A percentile compares a stretch with the other conserved stretches of the same genome.
Conservation (phyloP, 164 flowering plant species). For the Aristolochia fimbriata region DNA sequence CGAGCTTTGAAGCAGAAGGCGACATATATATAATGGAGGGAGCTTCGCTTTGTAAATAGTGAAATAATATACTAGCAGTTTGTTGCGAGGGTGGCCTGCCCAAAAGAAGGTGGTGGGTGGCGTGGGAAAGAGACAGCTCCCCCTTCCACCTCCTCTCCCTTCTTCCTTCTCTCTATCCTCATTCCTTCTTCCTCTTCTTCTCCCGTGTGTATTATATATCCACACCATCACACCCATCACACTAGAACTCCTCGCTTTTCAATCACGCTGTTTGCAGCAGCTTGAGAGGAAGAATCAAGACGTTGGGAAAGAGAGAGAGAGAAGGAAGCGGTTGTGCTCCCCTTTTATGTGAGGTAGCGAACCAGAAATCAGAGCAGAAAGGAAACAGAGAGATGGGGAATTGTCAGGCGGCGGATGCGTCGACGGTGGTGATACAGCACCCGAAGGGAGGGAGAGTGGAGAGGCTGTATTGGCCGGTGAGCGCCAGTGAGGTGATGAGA, state of each 20-base stretch:
- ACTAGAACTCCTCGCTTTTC: no score
- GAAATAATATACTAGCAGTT: slow-evolving; percentile 2
- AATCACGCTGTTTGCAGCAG: no score
- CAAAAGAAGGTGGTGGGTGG: slow-evolving; percentile 5
- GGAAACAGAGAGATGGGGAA: slow-evolving; percentile 51
- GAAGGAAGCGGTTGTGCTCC: no score
- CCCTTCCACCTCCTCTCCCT: neutral
- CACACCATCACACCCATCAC: neutral
- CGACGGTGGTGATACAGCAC: slow-evolving; percentile 62
- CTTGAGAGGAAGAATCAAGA: no score
- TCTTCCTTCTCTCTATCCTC: neutral
- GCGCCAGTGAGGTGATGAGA: slow-evolving; percentile 69
- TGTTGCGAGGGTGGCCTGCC: neutral
- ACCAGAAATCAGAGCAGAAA: neutral
- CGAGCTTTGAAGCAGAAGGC: neutral
- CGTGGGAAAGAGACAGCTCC: slow-evolving; percentile 9
- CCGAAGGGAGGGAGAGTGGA: slow-evolving; percentile 55
- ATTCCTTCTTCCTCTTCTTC: slow-evolving; percentile 1
- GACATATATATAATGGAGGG: neutral
- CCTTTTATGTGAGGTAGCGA: no score
- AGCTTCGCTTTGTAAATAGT: neutral
- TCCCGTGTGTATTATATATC: neutral
- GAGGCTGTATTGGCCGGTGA: slow-evolving; percentile 53
- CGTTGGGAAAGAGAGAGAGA: no score
- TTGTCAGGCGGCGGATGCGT: slow-evolving; percentile 86